Percentiles rank a stretch among this genome's conserved stretches.
These are phyloP conservation scores for Lepidopterella palustris DNA, from an alignment of 495 filamentous ascomycete genomes.

Conservation along the genomic window DNA sequence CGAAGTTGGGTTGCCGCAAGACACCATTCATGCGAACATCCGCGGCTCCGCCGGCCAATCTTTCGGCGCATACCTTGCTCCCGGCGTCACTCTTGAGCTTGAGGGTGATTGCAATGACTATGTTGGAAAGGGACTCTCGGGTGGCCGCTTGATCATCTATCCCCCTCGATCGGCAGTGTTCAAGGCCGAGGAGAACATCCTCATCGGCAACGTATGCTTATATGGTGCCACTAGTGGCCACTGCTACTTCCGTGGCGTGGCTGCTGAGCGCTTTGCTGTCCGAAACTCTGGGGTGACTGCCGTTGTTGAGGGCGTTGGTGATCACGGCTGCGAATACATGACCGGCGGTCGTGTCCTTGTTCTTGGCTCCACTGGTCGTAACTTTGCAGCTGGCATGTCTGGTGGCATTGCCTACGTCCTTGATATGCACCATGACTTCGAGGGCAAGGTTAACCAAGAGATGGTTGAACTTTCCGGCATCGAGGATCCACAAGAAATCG, in stretches of 20 bases:
- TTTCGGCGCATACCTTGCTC: conserved; percentile 92
- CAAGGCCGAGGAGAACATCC: conserved; percentile 96
- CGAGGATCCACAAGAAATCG: conserved; percentile 87
- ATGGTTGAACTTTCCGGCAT: conserved; percentile 93
- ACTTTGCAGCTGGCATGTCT: conserved; percentile 99
- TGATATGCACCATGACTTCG: conserved; percentile 87
- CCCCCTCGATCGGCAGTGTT: conserved; percentile 88
- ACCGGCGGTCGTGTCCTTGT: conserved; percentile 91
- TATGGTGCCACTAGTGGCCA: conserved; percentile 93
- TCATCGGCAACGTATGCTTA: conserved; percentile 94
- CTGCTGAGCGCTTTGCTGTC: conserved; percentile 95
- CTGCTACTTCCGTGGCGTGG: conserved; percentile 96
- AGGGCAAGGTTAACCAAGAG: conserved; percentile 92
- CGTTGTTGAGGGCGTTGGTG: conserved; percentile 94
- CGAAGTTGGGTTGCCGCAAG: conserved; percentile 82
- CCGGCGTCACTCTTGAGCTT: conserved; percentile 91
- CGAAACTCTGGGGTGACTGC: conserved; percentile 96
- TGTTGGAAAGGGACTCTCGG: conserved; percentile 94
- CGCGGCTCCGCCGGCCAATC: conserved; percentile 98
- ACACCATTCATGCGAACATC: conserved; percentile 96
- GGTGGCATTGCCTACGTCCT: conserved; percentile 97
- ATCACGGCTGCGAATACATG: conserved; percentile 99
- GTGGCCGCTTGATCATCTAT: conserved; percentile 93
- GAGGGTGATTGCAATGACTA: conserved; percentile 99
- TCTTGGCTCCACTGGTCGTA: conserved; percentile 90